These are phyloP conservation scores for Colletotrichum tofieldiae DNA, from an alignment of 2,329 filamentous ascomycete genomes.

Conservation along the genomic window DNA sequence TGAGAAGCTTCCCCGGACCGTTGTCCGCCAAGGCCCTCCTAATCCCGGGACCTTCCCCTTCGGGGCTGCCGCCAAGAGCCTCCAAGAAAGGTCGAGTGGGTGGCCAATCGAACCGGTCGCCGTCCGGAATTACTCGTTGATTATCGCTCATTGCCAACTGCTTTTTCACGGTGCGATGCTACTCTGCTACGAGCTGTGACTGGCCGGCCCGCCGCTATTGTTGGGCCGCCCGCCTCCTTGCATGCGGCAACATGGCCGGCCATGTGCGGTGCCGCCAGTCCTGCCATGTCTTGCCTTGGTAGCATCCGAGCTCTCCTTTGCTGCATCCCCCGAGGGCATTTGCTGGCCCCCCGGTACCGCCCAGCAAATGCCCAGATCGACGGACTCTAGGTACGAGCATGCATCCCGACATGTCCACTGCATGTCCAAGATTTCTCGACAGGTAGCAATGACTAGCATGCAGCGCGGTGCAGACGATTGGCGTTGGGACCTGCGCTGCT, in stretches of 20 bases:
- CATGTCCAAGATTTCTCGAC: slow-evolving; percentile 20
- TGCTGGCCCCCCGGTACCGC: not conserved
- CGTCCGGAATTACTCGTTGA: slow-evolving; percentile 6
- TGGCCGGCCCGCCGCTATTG: slow-evolving; percentile 9
- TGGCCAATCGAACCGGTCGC: slow-evolving; percentile 11
- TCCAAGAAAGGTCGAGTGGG: slow-evolving; percentile 22
- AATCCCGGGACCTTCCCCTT: slow-evolving; percentile 41
- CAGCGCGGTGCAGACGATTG: not conserved
- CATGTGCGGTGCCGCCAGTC: not conserved
- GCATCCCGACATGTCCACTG: slow-evolving; percentile 13
- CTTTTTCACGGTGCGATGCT: slow-evolving; percentile 12
- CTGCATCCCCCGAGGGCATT: slow-evolving; percentile 3
- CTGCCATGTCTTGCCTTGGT: slow-evolving; percentile 14
- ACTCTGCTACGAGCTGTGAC: slow-evolving; percentile 14
- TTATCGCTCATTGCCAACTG: slow-evolving; percentile 25
- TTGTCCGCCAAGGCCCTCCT: slow-evolving; percentile 35
- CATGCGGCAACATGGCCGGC: slow-evolving; percentile 13
- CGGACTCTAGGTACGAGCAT: slow-evolving; percentile 4
- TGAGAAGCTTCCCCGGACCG: slow-evolving; percentile 40
- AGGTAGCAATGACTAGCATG: slow-evolving; percentile 24
- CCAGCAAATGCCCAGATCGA: slow-evolving; percentile 37
- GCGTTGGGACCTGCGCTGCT: not conserved
- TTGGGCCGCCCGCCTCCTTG: slow-evolving; percentile 3
- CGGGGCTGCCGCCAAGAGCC: slow-evolving; percentile 33
- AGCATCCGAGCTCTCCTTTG: slow-evolving; percentile 19